Evolutionary conservation across 108 stramenopile species (phyloP).

Genomic region (Nannochloropsis salina): DNA sequence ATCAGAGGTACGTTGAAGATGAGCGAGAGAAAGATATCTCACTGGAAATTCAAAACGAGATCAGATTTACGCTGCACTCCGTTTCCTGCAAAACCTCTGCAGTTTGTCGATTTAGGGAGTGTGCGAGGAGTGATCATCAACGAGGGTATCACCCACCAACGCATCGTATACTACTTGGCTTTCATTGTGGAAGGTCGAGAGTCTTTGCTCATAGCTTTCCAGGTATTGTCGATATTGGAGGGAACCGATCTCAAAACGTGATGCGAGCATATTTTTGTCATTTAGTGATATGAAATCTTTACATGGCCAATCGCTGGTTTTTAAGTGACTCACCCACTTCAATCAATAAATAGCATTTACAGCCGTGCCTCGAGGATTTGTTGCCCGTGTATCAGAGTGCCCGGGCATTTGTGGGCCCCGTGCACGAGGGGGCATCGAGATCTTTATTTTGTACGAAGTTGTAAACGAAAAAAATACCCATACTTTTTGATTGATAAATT

Average conservation of each 20-base stretch:
- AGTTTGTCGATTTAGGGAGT: background rate
- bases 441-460: too few species aligned
- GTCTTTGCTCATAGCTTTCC: background rate
- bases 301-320: background rate
- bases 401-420: background rate
- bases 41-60: too few species aligned
- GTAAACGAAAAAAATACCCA: too few species aligned
- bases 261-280: too few species aligned
- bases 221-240: background rate
- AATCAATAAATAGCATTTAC: background rate
- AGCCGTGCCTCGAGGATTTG: background rate
- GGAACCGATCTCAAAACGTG: too few species aligned
- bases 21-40: background rate
- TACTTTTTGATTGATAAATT: too few species aligned
- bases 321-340: background rate
- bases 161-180: background rate
- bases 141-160: background rate
- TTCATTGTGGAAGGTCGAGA: background rate
- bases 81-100: background rate
- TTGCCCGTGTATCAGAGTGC: background rate
- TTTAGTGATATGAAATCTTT: too few species aligned
- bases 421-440: too few species aligned
- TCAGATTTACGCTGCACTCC: background rate
- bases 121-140: background rate
- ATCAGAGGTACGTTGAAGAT: background rate